These are phyloP conservation scores for Fraxinus nigra DNA, from an alignment of 305 asterid genomes.

Conservation along the genomic window DNA sequence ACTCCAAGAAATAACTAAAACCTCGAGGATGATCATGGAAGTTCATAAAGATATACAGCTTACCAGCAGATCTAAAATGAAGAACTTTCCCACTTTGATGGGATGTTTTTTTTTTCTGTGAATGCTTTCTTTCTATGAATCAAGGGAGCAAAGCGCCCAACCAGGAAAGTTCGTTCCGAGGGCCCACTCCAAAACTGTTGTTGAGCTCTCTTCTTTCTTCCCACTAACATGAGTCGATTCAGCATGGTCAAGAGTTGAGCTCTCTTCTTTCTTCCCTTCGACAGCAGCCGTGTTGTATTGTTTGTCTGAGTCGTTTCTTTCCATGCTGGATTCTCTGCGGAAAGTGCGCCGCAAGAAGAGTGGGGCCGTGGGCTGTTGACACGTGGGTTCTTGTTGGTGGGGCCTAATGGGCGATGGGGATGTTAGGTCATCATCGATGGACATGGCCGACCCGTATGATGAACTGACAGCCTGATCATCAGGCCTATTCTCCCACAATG, in stretches of 20 bases:
- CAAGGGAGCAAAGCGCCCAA: too few species aligned
- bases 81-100: too few species aligned
- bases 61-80: slow-evolving; percentile 5
- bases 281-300: slow-evolving; percentile 28
- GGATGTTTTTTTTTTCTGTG: too few species aligned
- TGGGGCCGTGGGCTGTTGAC: slow-evolving; percentile 34
- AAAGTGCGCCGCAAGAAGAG: slow-evolving; percentile 22
- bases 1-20: slow-evolving; percentile 26
- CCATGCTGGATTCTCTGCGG: slow-evolving; percentile 52
- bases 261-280: slow-evolving; percentile 42
- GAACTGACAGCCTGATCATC: slow-evolving; percentile 51
- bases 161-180: too few species aligned
- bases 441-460: slow-evolving; percentile 79
- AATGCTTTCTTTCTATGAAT: too few species aligned
- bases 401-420: slow-evolving; percentile 34
- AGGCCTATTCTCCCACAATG: slow-evolving; percentile 57
- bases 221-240: slow-evolving; percentile 43
- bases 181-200: too few species aligned
- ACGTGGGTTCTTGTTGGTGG: slow-evolving; percentile 30
- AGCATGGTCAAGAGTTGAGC: slow-evolving; percentile 34
- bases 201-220: too few species aligned
- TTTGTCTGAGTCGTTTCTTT: slow-evolving; percentile 41
- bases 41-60: slow-evolving; percentile 32
- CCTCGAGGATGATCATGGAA: slow-evolving; percentile 20
- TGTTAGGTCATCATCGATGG: slow-evolving; percentile 61